These are phyloP conservation scores for Pichia eremophila DNA, from an alignment of 805 yeast species.

Conservation along the genomic window DNA sequence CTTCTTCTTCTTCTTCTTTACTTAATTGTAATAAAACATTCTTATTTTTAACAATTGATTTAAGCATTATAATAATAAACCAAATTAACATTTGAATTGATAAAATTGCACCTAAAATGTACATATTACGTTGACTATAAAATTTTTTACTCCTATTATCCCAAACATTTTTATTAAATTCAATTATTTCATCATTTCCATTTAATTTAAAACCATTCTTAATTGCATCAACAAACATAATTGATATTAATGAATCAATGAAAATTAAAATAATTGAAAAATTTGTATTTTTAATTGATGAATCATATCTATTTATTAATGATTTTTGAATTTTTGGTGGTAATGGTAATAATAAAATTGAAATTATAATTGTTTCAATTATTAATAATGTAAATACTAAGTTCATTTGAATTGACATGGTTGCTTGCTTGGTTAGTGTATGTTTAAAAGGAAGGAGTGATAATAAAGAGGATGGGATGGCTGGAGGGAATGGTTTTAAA, in stretches of 20 bases:
- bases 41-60: conserved; percentile 33
- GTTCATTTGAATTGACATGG: conserved; percentile 26
- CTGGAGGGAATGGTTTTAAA: too few species aligned
- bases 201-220: conserved; percentile 17
- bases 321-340: conserved; percentile 34
- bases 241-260: conserved; percentile 23
- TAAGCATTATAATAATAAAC: conserved; percentile 35
- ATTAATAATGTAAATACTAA: conserved; percentile 33
- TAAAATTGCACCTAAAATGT: conserved; percentile 45
- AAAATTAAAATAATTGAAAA: conserved; percentile 35
- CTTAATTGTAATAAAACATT: conserved; percentile 13
- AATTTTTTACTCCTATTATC: conserved; percentile 37
- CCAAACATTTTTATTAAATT: conserved; percentile 18
- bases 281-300: conserved; percentile 27
- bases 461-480: not conserved
- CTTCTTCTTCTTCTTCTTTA: not conserved
- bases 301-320: conserved; percentile 27
- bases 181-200: conserved; percentile 7
- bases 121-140: conserved; percentile 49
- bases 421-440: not conserved
- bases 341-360: conserved; percentile 39
- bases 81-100: conserved; percentile 37
- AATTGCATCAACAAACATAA: conserved; percentile 40
- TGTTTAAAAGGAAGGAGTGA: not conserved
- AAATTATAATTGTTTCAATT: conserved; percentile 34